phyloP scores from a whole-genome alignment of 441 rosid genomes.

The Euphorbia schlechtendalii region DNA sequence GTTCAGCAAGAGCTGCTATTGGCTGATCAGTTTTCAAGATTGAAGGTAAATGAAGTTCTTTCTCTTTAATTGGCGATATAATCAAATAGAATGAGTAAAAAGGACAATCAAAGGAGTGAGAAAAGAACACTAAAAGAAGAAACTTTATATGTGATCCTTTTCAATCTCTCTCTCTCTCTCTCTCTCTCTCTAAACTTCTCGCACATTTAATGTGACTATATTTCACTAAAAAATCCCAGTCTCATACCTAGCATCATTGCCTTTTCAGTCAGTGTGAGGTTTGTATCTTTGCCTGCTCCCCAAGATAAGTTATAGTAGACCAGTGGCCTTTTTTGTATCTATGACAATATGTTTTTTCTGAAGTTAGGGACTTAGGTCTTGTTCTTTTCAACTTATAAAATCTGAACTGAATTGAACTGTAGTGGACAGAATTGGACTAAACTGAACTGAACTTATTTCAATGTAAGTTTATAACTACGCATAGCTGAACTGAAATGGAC shows the following conservation, averaged over 20 bases:
- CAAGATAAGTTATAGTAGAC: not conserved
- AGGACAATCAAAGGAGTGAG: not conserved
- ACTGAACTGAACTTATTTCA: no score
- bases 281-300: not conserved
- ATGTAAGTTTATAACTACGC: no score
- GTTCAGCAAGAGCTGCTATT: slow-evolving; percentile 85
- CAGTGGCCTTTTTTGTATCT: not conserved
- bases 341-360: not conserved
- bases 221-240: not conserved
- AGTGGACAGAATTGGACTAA: no score
- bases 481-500: no score
- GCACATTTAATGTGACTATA: not conserved
- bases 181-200: not conserved
- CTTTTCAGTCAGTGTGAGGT: not conserved
- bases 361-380: no score
- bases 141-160: not conserved
- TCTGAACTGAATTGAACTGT: no score
- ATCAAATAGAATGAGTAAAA: not conserved
- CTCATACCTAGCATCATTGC: not conserved
- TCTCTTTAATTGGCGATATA: not conserved
- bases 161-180: no score
- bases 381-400: no score
- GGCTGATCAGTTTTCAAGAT: slow-evolving; percentile 83
- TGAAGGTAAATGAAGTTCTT: slow-evolving; percentile 56
- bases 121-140: no score